Base-by-base conservation (phyloP, 2,329 filamentous ascomycete species). In the Whalleya microplaca region DNA sequence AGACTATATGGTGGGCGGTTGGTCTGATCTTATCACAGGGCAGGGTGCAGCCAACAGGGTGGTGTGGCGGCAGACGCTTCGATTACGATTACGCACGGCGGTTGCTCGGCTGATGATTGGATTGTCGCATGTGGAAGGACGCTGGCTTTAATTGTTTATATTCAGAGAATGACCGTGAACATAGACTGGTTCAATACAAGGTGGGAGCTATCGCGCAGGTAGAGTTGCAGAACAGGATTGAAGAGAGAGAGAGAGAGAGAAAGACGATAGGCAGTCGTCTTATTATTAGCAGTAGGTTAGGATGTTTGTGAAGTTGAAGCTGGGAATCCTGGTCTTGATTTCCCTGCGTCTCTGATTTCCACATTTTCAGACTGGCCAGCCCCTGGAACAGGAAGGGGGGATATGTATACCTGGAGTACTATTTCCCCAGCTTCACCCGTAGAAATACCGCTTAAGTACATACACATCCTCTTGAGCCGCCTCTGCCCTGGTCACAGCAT, bases 31-130 rank as follows among this genome's bases (percentile, higher is more conserved):
- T 57, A 57, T 61, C 52, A 60, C 56, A 41, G 53, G 41, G 50
- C 56, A 67, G 56, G 59, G 52, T 61, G 53, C 51, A 55, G 58
- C 53, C 52, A 49, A 59, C 53, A 61, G 53, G 46, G 56, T 64
- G 58, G 59, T 57, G 62, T 54, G 54, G 55, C 53, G 59, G 57
- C 63, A 61, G 61, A 50, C 48, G 12, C 45, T 40, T 55, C 41
- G 40, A 48, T 46, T 58, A 56, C 23, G 23, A 27, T 27, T 27
- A 27, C 23, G 23, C 23, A 27, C 23, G 23, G 23, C 23, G 23
- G 23, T 27, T 27, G 23, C 23, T 27, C 23, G 23, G 23, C 23
- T 4, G 23, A 27, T 4, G 23, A 27, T 27, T 59, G 57, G 61
- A 60, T 48, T 49, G 56, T 61, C 62, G 62, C 62, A 64, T 59